Conservation (phyloP, 306 rosid species). For the Citrullus colocynthis region DNA sequence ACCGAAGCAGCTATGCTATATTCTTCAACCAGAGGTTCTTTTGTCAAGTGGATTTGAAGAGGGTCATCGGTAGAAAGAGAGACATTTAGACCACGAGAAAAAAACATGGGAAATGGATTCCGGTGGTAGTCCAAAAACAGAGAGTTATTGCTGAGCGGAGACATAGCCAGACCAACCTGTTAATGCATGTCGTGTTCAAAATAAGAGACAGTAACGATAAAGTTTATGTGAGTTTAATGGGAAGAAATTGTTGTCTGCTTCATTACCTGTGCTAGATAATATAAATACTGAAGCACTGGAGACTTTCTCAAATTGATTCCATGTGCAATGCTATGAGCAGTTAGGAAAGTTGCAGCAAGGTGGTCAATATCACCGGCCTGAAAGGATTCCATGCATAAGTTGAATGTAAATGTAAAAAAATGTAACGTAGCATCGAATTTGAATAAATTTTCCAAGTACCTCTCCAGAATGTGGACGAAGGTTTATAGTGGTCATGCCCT, state of each 20-base stretch:
- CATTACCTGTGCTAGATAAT: slow-evolving; percentile 81
- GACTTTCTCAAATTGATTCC: slow-evolving; percentile 96
- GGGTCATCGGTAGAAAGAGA: slow-evolving; percentile 99
- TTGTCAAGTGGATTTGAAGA: slow-evolving; percentile 94
- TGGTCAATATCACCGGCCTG: slow-evolving; percentile 99
- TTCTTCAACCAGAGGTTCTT: slow-evolving; percentile 97
- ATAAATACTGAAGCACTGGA: slow-evolving; percentile 81
- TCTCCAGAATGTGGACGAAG: slow-evolving; percentile 98
- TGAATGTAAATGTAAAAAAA: background rate
- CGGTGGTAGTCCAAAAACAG: slow-evolving; percentile 92
- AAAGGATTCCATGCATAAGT: slow-evolving; percentile 18
- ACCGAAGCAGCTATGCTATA: slow-evolving; percentile 98
- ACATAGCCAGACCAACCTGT: slow-evolving; percentile 96
- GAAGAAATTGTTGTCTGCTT: slow-evolving; percentile 3
- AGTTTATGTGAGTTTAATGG: background rate
- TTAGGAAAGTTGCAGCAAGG: slow-evolving; percentile 92
- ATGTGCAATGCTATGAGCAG: slow-evolving; percentile 77
- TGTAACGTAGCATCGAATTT: background rate
- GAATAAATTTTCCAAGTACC: slow-evolving; percentile 30
- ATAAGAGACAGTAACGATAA: background rate
- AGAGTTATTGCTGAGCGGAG: slow-evolving; percentile 95
- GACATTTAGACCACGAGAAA: slow-evolving; percentile 88
- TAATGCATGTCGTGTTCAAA: background rate
- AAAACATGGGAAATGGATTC: slow-evolving; percentile 81
- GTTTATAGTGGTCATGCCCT: slow-evolving; percentile 91